Evolutionary conservation across 2,329 filamentous ascomycete species (phyloP).

Genomic region (Diaporthe citriasiana): DNA sequence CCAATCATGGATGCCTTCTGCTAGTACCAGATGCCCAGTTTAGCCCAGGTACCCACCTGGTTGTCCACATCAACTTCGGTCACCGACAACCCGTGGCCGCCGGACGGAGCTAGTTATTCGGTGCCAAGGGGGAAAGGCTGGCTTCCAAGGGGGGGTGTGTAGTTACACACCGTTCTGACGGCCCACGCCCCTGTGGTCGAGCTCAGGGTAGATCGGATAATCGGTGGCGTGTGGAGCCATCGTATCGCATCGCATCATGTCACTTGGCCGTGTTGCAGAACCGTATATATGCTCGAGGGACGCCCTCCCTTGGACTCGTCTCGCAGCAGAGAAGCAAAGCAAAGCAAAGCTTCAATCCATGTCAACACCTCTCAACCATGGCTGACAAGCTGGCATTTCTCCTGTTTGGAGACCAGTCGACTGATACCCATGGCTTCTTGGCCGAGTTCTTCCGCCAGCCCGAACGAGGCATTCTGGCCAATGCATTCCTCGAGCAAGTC

Average conservation of each 20-base stretch:
- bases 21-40: constrained; percentile 47
- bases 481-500: constrained; percentile 72
- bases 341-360: constrained; percentile 42
- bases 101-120: constrained; percentile 50
- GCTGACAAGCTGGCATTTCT: constrained; percentile 67
- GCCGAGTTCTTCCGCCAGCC: constrained; percentile 65
- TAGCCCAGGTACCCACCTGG: constrained; percentile 52
- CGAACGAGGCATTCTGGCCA: constrained; percentile 66
- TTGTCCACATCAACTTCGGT: constrained; percentile 59
- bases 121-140: constrained; percentile 49
- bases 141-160: constrained; percentile 46
- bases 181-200: constrained; percentile 35
- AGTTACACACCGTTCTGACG: constrained; percentile 40
- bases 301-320: constrained; percentile 19
- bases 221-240: constrained; percentile 30
- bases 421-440: constrained; percentile 75
- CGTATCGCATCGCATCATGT: constrained; percentile 34
- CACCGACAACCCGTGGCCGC: constrained; percentile 56
- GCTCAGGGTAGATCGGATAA: constrained; percentile 33
- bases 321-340: constrained; percentile 30
- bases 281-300: constrained; percentile 38
- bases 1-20: constrained; percentile 32
- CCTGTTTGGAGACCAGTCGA: constrained; percentile 80
- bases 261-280: constrained; percentile 14
- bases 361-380: constrained; percentile 55